Conservation (phyloP, 192 early-diverging fungal genomes). For the Powellomyces hirtus region DNA sequence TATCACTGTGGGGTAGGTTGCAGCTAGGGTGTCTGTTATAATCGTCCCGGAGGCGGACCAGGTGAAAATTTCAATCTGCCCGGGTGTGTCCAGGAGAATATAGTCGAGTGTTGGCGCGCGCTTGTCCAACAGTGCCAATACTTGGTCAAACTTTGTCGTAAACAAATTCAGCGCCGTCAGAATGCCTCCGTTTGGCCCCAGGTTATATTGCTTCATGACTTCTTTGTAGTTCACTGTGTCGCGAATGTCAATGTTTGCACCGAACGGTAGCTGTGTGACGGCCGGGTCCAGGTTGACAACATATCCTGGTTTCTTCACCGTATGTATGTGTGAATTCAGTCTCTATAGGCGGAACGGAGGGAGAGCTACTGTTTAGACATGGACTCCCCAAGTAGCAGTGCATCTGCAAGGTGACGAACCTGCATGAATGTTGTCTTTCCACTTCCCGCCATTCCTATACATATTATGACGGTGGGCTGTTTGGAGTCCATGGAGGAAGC, state of each 20-base stretch:
- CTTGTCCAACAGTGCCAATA: conserved; percentile 82
- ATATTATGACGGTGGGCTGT: conserved; percentile 71
- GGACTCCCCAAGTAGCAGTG: no score
- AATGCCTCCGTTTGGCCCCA: conserved; percentile 97
- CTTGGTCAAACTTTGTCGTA: conserved; percentile 98
- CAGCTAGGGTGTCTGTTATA: conserved; percentile 90
- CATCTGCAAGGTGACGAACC: conserved; percentile 49
- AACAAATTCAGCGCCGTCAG: conserved; percentile 94
- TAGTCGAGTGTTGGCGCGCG: conserved; percentile 68
- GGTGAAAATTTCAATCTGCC: conserved; percentile 99
- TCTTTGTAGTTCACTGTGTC: conserved; percentile 99
- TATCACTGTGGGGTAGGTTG: conserved; percentile 86
- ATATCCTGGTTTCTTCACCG: conserved; percentile 75
- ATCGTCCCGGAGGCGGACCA: conserved; percentile 97
- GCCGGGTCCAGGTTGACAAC: conserved; percentile 95
- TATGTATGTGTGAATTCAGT: conserved; percentile 80
- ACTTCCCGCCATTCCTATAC: conserved; percentile 95
- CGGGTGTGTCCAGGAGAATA: conserved; percentile 90
- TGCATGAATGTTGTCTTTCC: conserved; percentile 98
- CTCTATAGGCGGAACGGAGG: conserved; percentile 50
- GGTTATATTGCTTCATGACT: conserved; percentile 97
- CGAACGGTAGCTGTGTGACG: conserved; percentile 78
- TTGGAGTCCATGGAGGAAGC: no score
- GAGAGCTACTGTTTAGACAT: background rate
- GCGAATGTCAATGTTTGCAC: conserved; percentile 95